phyloP scores from a whole-genome alignment of 495 filamentous ascomycete genomes.

The Trichodelitschia bisporula region DNA sequence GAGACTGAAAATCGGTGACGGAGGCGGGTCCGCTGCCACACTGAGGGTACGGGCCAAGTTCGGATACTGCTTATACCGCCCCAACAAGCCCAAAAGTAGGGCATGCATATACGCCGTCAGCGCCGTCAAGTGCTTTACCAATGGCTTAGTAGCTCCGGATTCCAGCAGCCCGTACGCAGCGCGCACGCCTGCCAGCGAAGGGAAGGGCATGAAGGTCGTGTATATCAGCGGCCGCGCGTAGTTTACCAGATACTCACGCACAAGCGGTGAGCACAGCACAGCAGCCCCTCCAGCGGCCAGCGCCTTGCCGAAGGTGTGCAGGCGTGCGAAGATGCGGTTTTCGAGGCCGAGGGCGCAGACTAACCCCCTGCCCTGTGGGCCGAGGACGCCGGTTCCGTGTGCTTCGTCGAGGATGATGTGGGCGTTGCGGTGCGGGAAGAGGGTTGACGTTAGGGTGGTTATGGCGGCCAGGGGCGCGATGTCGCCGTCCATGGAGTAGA shows the following conservation, averaged over 20 bases:
- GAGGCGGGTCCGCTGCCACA: slow-evolving; percentile 2
- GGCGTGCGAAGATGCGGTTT: slow-evolving; percentile 35
- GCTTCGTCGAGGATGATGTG: slow-evolving; percentile 62
- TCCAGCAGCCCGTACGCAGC: slow-evolving; percentile 24
- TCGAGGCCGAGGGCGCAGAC: slow-evolving; percentile 45
- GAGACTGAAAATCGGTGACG: slow-evolving; percentile 20
- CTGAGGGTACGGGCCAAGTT: slow-evolving; percentile 3
- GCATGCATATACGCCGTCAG: slow-evolving; percentile 2
- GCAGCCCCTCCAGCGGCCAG: slow-evolving; percentile 48
- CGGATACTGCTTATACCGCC: not conserved
- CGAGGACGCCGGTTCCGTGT: slow-evolving; percentile 45
- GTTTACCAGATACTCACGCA: slow-evolving; percentile 34
- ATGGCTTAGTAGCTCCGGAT: no score
- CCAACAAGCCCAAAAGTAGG: not conserved
- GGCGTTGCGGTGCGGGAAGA: slow-evolving; percentile 32
- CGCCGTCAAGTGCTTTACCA: slow-evolving; percentile 10
- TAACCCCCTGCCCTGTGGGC: slow-evolving; percentile 34
- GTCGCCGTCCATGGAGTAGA: slow-evolving; percentile 82
- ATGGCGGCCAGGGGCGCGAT: slow-evolving; percentile 36
- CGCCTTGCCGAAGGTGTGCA: slow-evolving; percentile 61
- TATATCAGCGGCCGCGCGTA: slow-evolving; percentile 37
- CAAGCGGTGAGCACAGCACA: slow-evolving; percentile 20
- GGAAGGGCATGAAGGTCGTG: slow-evolving; percentile 31
- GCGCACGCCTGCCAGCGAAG: slow-evolving; percentile 24
- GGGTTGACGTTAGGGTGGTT: slow-evolving; percentile 26